Base-by-base conservation (phyloP, 2,329 filamentous ascomycete genomes). In the Fusarium chlamydosporum region DNA sequence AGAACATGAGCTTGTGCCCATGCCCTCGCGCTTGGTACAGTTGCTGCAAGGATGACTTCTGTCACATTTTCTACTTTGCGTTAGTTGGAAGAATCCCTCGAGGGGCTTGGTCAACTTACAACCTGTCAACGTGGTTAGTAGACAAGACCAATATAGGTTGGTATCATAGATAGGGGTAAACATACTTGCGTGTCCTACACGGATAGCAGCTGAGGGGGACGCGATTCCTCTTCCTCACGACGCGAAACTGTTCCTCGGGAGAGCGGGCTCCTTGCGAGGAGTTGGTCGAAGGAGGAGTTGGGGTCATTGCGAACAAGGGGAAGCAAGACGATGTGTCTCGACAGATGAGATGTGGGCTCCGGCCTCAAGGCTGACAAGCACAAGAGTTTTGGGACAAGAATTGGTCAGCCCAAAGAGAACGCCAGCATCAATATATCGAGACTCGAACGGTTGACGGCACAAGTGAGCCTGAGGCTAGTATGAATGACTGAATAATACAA, bases 141-240 rank as follows among this genome's bases (percentile, higher is more conserved):
- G 43, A 48, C 16, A 40, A 16, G 52, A 42, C n/a, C 16, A 20
- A 16, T 12, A 54, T 66, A 38, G 48, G 23, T 18, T 15, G 42
- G 16, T 13, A 31, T 31, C 20, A 54, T 38, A 43, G 55, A 61
- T 68, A 54, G 62, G 55, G 59, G 43, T 78, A 86, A 82, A 71
- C 71, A n/a, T 83, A 96, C 92, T 98, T 98, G 82, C 94, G 90
- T 74, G 94, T 92, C 76, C 95, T 88, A 80, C 95, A 98, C 33
- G 94, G 93, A 71, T 91, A 92, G 79, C 95, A 98, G 75, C 94
- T 97, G 50, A 98, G 84, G 46, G 95, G 95, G 16, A 97, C 91
- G 62, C 95, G 87, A 76, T 98, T 97, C 78, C 95, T 89, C 83
- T 96, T 97, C 71, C 95, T 90, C 62, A 97, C 92, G 51, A 97